Evolutionary conservation across 345 rosid genomes (phyloP).

Genomic region (Sonneratia caseolaris): DNA sequence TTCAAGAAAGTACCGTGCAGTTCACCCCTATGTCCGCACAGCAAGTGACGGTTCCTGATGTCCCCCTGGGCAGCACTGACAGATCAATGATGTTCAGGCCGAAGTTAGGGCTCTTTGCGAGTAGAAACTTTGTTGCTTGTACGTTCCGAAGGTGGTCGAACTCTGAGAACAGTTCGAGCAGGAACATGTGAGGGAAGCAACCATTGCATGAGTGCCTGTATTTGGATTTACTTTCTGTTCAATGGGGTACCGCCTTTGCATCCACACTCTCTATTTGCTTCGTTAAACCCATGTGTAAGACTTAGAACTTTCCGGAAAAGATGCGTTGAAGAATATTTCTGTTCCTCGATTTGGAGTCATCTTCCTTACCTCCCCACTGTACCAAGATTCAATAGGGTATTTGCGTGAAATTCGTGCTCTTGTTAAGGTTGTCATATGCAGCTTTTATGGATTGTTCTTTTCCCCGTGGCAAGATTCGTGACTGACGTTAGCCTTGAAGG

Average conservation of each 20-base stretch:
- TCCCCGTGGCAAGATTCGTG: no score
- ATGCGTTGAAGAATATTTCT: background rate
- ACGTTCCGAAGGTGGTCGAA: constrained; percentile 50
- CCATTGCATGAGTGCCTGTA: background rate
- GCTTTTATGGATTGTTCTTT: background rate
- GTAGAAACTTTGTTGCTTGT: constrained; percentile 46
- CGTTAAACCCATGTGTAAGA: background rate
- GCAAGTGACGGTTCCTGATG: constrained; percentile 20
- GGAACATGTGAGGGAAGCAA: constrained; percentile 23
- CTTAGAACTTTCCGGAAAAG: background rate
- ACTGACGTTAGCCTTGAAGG: background rate
- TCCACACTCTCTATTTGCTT: background rate
- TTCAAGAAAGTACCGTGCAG: constrained; percentile 36
- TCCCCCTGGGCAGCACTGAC: constrained; percentile 32
- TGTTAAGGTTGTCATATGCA: background rate
- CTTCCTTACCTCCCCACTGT: background rate
- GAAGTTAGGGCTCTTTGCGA: constrained; percentile 44
- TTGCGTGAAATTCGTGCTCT: background rate
- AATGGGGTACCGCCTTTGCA: background rate
- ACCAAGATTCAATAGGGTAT: background rate
- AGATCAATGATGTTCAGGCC: constrained; percentile 39
- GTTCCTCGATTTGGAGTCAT: background rate
- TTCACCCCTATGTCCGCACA: constrained; percentile 15
- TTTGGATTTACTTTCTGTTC: background rate
- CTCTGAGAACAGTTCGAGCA: constrained; percentile 22